phyloP scores from a whole-genome alignment of 129 eudicot genomes.

The Arctium minus region DNA sequence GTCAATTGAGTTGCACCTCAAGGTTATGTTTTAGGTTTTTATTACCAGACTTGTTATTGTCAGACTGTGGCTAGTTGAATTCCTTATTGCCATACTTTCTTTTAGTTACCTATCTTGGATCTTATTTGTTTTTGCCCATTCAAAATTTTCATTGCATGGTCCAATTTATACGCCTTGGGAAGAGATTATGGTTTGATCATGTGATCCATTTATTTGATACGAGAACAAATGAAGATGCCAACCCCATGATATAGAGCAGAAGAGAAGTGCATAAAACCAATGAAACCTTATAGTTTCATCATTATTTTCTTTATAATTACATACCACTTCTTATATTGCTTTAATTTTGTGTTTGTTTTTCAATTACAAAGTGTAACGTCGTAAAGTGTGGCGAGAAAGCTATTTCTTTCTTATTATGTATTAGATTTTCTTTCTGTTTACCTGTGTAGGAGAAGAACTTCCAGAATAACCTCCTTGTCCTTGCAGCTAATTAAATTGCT shows the following conservation, averaged over 20 bases:
- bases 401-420: neutral
- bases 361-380: neutral
- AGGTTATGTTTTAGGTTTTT: neutral
- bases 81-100: neutral
- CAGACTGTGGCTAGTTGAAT: neutral
- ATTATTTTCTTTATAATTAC: neutral
- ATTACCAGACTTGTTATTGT: neutral
- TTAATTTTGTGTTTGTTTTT: neutral
- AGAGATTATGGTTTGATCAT: neutral
- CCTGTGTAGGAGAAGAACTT: no score
- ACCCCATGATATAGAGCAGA: neutral
- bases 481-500: no score
- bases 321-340: neutral
- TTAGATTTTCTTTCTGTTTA: neutral
- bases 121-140: neutral
- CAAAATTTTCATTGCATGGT: neutral
- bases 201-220: neutral
- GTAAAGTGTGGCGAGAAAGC: neutral
- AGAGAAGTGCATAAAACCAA: neutral
- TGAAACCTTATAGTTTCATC: neutral
- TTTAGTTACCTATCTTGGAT: neutral
- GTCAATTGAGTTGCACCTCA: neutral
- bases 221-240: neutral
- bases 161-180: neutral
- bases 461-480: no score